Conservation (phyloP, 306 rosid species). For the Astragalus glycyphyllos region DNA sequence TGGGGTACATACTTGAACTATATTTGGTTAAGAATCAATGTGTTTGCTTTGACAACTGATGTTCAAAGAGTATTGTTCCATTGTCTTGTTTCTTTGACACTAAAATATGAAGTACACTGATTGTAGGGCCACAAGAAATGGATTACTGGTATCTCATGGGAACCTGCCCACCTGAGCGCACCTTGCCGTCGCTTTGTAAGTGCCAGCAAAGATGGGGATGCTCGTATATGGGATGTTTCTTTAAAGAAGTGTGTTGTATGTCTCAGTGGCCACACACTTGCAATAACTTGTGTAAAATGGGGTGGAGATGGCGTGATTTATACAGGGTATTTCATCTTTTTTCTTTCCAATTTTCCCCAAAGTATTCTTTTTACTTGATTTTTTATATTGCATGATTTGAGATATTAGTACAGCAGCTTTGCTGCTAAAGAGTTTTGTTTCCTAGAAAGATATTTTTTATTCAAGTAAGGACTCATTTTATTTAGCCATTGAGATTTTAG, state of each 20-base stretch:
- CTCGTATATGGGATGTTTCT: slow-evolving; percentile 90
- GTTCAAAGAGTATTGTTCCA: slow-evolving; percentile 7
- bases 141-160: slow-evolving; percentile 97
- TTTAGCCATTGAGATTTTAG: slow-evolving; percentile 12
- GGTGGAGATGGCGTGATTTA: slow-evolving; percentile 97
- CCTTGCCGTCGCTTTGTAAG: slow-evolving; percentile 95
- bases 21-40: slow-evolving; percentile 11
- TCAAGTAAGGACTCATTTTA: slow-evolving; percentile 7
- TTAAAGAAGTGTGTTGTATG: slow-evolving; percentile 65
- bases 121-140: slow-evolving; percentile 92
- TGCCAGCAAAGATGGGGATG: slow-evolving; percentile 95
- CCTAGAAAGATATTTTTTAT: slow-evolving; percentile 2
- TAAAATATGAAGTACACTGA: slow-evolving; percentile 28
- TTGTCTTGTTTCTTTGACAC: neutral
- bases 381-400: slow-evolving; percentile 12
- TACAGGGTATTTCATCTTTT: slow-evolving; percentile 68
- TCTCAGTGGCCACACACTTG: slow-evolving; percentile 90
- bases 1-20: slow-evolving; percentile 4
- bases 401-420: slow-evolving; percentile 1
- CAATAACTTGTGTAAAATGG: slow-evolving; percentile 95
- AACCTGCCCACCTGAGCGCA: slow-evolving; percentile 82
- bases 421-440: neutral
- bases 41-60: slow-evolving; percentile 30
- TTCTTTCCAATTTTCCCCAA: slow-evolving; percentile 1
- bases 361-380: neutral